Evolutionary conservation across 129 eudicot species (phyloP), one percentile per base, ranked within the genome.

Genomic region (Helianthus tuberosus): DNA sequence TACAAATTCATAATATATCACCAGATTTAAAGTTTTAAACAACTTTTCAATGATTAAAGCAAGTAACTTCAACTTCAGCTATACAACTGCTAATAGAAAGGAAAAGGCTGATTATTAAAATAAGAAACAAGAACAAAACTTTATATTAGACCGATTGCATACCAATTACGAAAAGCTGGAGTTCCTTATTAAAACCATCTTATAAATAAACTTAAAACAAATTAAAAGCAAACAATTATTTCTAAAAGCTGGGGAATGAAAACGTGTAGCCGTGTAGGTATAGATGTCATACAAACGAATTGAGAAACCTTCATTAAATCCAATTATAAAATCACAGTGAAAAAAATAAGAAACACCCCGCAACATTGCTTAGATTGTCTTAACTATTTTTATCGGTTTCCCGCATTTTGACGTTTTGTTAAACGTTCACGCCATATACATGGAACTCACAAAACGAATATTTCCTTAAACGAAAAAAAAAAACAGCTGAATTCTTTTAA

Each of bases 101-200:
- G 5, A 55, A 71, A 25, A 16, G 13, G n/a, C 50, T 41, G 55
- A 9, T 11, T 71, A 17, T 17, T 10, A 58, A 59, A 41, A 72
- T 44, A 62, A n/a, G n/a, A 55, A 73, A 60, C 49, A 73, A 47
- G 59, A 73, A 55, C 17, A 60, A 12, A 73, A n/a, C 47, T 11
- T 60, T 44, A 8, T 4, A 59, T n/a, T 44, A 73, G 13, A 59
- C 17, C 13, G 29, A 60, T 60, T 6, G 57, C 69, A 29, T 59
- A 43, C 60, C 69, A 60, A 29, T 11, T 46, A 60, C 27, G 36
- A 57, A 27, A 29, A 57, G 20, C 1, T 8, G 23, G 66, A 13
- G 32, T 39, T 35, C 12, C 46, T 13, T 11, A n/a, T 36, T 35
- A 62, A 4, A 11, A 58, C 11, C 64, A 14, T 25, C 25, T 10